Conservation (phyloP, 179 eudicot genomes). For the Silene coronaria region DNA sequence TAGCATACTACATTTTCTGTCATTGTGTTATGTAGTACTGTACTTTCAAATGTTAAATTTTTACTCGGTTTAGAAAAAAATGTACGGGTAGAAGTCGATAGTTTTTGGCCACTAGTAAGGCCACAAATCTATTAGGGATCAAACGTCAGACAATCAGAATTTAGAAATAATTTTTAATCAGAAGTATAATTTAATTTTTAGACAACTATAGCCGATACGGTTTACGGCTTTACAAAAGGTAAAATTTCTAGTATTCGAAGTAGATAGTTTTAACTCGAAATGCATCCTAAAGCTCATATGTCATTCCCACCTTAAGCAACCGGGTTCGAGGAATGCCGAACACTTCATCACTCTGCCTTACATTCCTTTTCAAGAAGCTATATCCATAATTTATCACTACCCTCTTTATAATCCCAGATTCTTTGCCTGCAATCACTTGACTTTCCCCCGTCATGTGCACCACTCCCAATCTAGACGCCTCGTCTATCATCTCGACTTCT, state of each 20-base stretch:
- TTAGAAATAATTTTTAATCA: background rate
- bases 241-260: background rate
- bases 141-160: too few relatives aligned
- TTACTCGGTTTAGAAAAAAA: too few relatives aligned
- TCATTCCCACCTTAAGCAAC: slow-evolving; percentile 70
- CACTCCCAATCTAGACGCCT: slow-evolving; percentile 36
- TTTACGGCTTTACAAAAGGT: background rate
- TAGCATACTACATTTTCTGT: too few relatives aligned
- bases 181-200: background rate
- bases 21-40: too few relatives aligned
- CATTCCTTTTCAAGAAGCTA: slow-evolving; percentile 48
- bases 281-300: slow-evolving; percentile 44
- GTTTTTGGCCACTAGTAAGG: too few relatives aligned
- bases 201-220: too few relatives aligned
- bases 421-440: slow-evolving; percentile 44
- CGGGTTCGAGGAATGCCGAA: slow-evolving; percentile 50
- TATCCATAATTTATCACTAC: slow-evolving; percentile 50
- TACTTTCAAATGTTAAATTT: too few relatives aligned
- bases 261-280: too few relatives aligned
- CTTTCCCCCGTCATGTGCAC: slow-evolving; percentile 60
- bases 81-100: too few relatives aligned
- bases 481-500: slow-evolving; percentile 30
- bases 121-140: too few relatives aligned
- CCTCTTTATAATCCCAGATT: slow-evolving; percentile 38
- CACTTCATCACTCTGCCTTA: slow-evolving; percentile 44